phyloP scores from a whole-genome alignment of 1,284 basidiomycete genomes.

The Ustilago curta region DNA sequence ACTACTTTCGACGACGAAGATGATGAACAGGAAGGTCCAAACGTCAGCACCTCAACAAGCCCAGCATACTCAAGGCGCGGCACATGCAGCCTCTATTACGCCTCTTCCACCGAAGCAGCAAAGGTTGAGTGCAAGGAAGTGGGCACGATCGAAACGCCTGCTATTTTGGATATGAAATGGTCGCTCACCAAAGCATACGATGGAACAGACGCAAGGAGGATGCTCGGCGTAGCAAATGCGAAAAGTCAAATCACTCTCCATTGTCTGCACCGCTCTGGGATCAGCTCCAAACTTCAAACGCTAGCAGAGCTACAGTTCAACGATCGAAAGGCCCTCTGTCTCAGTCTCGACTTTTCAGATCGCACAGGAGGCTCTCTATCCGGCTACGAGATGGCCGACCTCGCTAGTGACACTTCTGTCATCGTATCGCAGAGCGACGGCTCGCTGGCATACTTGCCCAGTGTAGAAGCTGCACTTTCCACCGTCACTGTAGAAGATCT shows the following conservation, averaged over 20 bases:
- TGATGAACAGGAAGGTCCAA: slow-evolving; percentile 7
- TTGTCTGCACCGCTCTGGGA: slow-evolving; percentile 10
- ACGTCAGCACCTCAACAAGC: slow-evolving; percentile 13
- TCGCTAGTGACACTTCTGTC: slow-evolving; percentile 28
- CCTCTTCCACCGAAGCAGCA: neutral
- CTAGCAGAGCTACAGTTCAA: slow-evolving; percentile 54
- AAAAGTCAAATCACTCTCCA: slow-evolving; percentile 48
- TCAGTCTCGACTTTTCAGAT: slow-evolving; percentile 67
- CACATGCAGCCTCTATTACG: slow-evolving; percentile 46
- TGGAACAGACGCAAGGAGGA: slow-evolving; percentile 4
- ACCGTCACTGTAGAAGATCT: slow-evolving; percentile 5
- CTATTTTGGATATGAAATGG: slow-evolving; percentile 69
- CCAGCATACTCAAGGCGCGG: slow-evolving; percentile 60
- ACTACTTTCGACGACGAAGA: neutral
- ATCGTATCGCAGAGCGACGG: slow-evolving; percentile 68
- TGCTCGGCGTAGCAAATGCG: slow-evolving; percentile 59
- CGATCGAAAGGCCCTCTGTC: slow-evolving; percentile 52
- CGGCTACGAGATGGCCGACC: slow-evolving; percentile 12
- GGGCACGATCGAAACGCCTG: slow-evolving; percentile 48
- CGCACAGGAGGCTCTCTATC: slow-evolving; percentile 28
- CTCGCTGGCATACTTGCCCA: slow-evolving; percentile 58
- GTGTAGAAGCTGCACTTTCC: slow-evolving; percentile 22
- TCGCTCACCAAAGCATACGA: slow-evolving; percentile 15
- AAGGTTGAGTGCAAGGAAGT: slow-evolving; percentile 25
- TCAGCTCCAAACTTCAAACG: slow-evolving; percentile 10